phyloP scores from a whole-genome alignment of 805 yeast genomes.

The Candida piceae region DNA sequence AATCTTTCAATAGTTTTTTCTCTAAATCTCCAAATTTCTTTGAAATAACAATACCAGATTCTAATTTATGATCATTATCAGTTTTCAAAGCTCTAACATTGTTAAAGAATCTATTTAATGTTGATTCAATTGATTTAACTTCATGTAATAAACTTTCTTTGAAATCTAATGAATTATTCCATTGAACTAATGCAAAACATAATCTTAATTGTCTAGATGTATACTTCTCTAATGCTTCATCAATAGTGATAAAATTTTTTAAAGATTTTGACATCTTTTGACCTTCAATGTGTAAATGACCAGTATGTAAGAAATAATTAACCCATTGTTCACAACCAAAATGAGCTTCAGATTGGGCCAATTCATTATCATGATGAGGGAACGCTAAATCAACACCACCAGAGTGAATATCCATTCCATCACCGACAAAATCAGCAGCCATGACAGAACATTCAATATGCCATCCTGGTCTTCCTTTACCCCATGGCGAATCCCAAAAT shows the following conservation, averaged over 20 bases:
- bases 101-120: constrained; percentile 78
- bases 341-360: constrained; percentile 95
- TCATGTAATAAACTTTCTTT: constrained; percentile 75
- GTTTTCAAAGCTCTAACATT: constrained; percentile 75
- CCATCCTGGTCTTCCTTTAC: constrained; percentile 98
- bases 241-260: constrained; percentile 92
- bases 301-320: constrained; percentile 93
- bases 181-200: constrained; percentile 84
- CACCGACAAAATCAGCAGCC: constrained; percentile 88
- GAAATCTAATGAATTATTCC: constrained; percentile 93
- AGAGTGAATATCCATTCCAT: constrained; percentile 85
- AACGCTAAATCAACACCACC: constrained; percentile 97
- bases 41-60: constrained; percentile 46
- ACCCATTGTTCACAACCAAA: constrained; percentile 92
- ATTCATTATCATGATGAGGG: constrained; percentile 98
- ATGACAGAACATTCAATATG: constrained; percentile 98
- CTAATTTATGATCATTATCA: constrained; percentile 53
- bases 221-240: constrained; percentile 73
- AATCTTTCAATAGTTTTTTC: constrained; percentile 37
- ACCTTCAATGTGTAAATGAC: constrained; percentile 97
- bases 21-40: constrained; percentile 59
- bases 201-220: constrained; percentile 81
- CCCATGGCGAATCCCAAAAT: constrained; percentile 94
- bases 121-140: constrained; percentile 69
- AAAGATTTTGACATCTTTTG: constrained; percentile 96